A percentile compares a stretch with the other conserved stretches of the same genome.
Evolutionary conservation across 2,329 filamentous ascomycete species (phyloP).

Genomic region (Chaetomium sp.): DNA sequence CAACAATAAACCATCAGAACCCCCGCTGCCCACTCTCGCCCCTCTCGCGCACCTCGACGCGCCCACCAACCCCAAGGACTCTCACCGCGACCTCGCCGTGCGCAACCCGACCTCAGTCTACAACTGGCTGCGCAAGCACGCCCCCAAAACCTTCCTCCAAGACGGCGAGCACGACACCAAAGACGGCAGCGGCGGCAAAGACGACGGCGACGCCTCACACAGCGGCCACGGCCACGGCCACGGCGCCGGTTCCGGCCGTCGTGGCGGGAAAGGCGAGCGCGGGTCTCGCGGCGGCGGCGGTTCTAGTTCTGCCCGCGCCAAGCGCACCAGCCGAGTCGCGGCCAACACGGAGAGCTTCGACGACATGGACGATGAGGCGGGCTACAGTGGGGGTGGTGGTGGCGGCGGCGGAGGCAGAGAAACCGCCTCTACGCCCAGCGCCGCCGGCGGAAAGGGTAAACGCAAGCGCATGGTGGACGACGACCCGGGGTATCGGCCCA

Average conservation of each 20-base stretch:
- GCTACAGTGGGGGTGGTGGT: conserved; percentile 20
- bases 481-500: conserved; percentile 53
- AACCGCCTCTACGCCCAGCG: conserved; percentile 26
- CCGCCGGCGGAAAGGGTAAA: conserved; percentile 40
- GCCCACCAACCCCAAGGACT: conserved; percentile 28
- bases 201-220: conserved; percentile 30
- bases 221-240: conserved; percentile 17
- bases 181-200: conserved; percentile 26
- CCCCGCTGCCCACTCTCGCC: conserved; percentile 44
- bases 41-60: conserved; percentile 38
- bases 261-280: conserved; percentile 29
- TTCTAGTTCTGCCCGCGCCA: conserved; percentile 9
- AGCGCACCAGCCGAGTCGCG: conserved; percentile 12
- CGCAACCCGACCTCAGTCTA: conserved; percentile 87
- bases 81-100: conserved; percentile 46
- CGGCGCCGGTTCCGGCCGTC: conserved; percentile 21
- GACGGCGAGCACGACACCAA: conserved; percentile 53
- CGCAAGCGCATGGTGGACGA: conserved; percentile 47
- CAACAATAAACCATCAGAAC: conserved; percentile 26
- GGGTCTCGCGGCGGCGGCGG: conserved; percentile 10
- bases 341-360: conserved; percentile 13
- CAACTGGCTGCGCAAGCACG: conserved; percentile 86
- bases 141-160: conserved; percentile 78
- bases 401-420: conserved; percentile 27
- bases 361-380: conserved; percentile 14